Evolutionary conservation across 1,284 basidiomycete genomes (phyloP), one percentile per base, ranked within the genome.

Genomic region (Leccinum subatratum): DNA sequence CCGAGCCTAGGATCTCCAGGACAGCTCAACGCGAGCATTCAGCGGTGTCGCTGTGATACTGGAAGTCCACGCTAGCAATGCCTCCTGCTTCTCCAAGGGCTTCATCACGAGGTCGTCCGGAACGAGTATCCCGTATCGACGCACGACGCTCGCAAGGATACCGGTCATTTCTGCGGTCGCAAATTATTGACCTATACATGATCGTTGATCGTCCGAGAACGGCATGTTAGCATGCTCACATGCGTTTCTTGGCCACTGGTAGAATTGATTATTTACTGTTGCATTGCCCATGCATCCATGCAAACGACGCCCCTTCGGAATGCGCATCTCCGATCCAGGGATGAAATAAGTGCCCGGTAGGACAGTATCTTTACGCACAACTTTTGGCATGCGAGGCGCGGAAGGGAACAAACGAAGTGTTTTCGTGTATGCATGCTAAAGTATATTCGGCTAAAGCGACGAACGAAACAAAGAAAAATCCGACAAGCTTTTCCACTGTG

Each of bases 391-490:
- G 30, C 82, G 79, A 25, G 80, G 73, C 18, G 77, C 77, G 1
- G 71, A 65, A 3, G 83, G 79, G 56, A 77, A 78, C 28, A 82
- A 37, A 5, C 83, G 81, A 20, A 84, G 74, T 0, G 81, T 76
- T 70, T 70, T 83, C 83, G 51, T 79, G 74, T 68, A 83, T 77
- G 20, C 79, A 79, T 4, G 81, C 81, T 0, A 68, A 65, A 1
- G 79, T 78, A 63, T 81, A 83, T 70, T 77, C 78, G 16, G 51
- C 14, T 12, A 5, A 45, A 34, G 4, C 16, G 3, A 28, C 30
- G 1, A 9, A 60, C 30, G 11, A 22, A 25, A 30, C 3, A 22
- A 67, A 11, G 25, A 25, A 25, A 25, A 25, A 25, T 25, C 25
- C 25, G 25, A 25, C 25, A 80, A 82, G 68, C 12, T 72, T 73